phyloP scores from a whole-genome alignment of 495 filamentous ascomycete species.

The Pyrenula aspistea region DNA sequence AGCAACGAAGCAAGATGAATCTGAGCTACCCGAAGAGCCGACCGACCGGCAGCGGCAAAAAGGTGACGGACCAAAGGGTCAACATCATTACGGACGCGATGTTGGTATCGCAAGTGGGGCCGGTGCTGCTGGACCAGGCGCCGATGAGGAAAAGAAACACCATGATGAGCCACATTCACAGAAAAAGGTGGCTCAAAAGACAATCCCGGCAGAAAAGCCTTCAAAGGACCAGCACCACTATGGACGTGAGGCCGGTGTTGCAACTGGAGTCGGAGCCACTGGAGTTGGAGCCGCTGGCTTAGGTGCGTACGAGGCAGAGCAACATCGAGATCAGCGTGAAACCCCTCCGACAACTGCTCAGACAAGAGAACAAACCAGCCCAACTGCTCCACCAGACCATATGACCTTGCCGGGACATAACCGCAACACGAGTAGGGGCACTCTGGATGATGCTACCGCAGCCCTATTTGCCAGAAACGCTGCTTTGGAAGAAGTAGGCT shows the following conservation, averaged over 20 bases:
- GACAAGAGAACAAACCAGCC: not conserved
- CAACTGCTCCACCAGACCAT: not conserved
- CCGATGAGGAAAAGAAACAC: constrained; percentile 5
- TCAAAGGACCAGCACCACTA: constrained; percentile 10
- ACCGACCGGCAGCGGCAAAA: too few species aligned
- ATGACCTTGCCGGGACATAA: not conserved
- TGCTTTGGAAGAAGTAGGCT: constrained; percentile 1
- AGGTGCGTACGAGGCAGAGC: constrained; percentile 6
- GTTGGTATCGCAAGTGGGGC: constrained; percentile 3
- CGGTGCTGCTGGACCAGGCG: constrained; percentile 1
- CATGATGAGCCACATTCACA: not conserved
- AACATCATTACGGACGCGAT: constrained; percentile 6
- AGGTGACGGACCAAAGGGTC: constrained; percentile 11
- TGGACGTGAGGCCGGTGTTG: constrained; percentile 5
- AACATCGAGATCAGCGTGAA: constrained; percentile 2
- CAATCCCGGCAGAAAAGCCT: not conserved
- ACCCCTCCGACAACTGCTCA: not conserved
- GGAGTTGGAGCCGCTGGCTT: constrained; percentile 2
- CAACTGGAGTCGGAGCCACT: not conserved
- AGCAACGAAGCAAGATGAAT: constrained; percentile 3
- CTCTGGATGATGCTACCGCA: not conserved
- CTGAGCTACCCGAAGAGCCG: too few species aligned
- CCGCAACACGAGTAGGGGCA: not conserved
- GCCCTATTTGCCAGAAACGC: not conserved
- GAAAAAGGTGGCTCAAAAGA: not conserved